Evolutionary conservation across 1,139 yeast species (phyloP), one percentile per base, ranked within the genome.

Genomic region (Barnettozyma hawaiiensis): DNA sequence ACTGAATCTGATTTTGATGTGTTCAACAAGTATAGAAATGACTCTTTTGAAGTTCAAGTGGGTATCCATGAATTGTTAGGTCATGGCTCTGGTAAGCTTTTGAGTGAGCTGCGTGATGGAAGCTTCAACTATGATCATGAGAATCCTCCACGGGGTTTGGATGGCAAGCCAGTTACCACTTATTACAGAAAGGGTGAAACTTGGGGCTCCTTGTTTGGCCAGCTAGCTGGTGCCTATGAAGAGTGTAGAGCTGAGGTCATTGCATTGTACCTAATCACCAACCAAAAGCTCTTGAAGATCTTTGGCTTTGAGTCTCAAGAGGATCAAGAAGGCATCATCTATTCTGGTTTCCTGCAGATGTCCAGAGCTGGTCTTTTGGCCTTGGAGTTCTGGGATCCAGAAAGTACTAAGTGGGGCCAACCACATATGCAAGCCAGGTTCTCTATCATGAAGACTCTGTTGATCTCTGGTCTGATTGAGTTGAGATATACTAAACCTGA

Each of bases 391-490:
- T 87, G 94, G 87, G 95, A 86, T 62, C 95, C 96, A 34, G 63
- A 66, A 37, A 72, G 86, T 29, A 67, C 71, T 48, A 85, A 85
- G 63, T 87, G 96, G 96, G 96, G 96, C 28, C 96, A 87, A 66
- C 81, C 96, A n/a, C 96, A 87, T 61, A 85, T 86, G 89, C 95
- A 86, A 67, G 96, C 95, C 7, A 72, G 96, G 59, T 87, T 76
- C 63, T 85, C 92, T 31, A 86, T 87, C 53, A 72, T 85, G 71
- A 85, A 84, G 66, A 75, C 81, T 24, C 79, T 85, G 59, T 67
- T 83, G 56, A 70, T 78, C 43, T 89, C 94, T 5, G 74, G 69
- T 22, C 77, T 82, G 24, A 80, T 76, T 39, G 69, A 71, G 42
- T 64, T 86, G 47, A 69, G 70, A 42, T 69, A 70, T 55, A 58